Conservation (phyloP, 305 asterid species). For the Fraxinus nigra region DNA sequence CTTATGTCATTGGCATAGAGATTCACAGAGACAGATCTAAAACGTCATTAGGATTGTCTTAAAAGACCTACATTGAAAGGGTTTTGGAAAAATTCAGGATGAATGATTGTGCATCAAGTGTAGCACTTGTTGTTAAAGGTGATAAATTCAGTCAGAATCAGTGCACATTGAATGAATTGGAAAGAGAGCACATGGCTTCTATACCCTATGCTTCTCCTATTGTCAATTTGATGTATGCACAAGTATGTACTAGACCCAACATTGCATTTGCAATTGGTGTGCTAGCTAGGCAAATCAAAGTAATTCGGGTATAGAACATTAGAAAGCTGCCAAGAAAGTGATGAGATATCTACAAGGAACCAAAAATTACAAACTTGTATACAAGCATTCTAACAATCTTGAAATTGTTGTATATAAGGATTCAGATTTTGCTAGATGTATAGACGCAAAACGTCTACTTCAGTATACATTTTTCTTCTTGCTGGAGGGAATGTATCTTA, state of each 20-base stretch:
- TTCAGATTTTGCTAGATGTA: neutral
- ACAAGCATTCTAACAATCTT: neutral
- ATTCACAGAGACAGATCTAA: too few species aligned
- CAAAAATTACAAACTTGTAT: neutral
- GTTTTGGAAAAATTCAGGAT: neutral
- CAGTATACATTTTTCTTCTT: too few species aligned
- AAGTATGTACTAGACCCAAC: too few species aligned
- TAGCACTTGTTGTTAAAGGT: too few species aligned
- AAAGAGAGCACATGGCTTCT: too few species aligned
- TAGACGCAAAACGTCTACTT: neutral
- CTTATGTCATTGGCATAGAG: too few species aligned
- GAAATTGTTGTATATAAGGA: neutral
- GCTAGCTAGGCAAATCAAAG: neutral
- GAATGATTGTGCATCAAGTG: too few species aligned
- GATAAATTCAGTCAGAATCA: neutral
- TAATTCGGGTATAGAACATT: neutral
- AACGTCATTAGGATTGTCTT: too few species aligned
- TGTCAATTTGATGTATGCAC: neutral
- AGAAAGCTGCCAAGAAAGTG: neutral
- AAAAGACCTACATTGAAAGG: too few species aligned
- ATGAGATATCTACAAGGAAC: neutral
- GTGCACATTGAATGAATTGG: neutral
- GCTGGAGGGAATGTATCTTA: neutral
- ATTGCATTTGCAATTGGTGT: too few species aligned
- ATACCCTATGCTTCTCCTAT: too few species aligned